Evolutionary conservation across 805 yeast genomes (phyloP), one percentile per base, ranked within the genome.

Genomic region (Jamesozyma lodderae): DNA sequence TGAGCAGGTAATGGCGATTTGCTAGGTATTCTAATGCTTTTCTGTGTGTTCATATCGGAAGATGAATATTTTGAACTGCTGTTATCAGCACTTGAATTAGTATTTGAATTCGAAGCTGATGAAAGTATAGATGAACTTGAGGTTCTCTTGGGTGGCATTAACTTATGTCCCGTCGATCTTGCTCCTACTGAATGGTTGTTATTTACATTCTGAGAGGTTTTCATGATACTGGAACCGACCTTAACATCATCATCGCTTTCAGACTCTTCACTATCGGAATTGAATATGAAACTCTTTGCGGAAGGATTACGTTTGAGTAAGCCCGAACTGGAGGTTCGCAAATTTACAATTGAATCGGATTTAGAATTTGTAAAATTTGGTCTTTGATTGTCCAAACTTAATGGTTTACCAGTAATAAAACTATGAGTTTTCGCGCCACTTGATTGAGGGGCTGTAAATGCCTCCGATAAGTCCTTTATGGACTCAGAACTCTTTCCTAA

Each of bases 221-320:
- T n/a, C n/a, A n/a, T n/a, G n/a, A n/a, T n/a, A n/a, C n/a, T n/a
- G n/a, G n/a, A n/a, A n/a, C n/a, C n/a, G n/a, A n/a, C n/a, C n/a
- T 21, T 26, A 24, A 25, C 27, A 17, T 35, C 39, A 6, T 41
- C 43, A 6, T 41, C 46, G 24, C 49, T 48, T 9, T 41, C 50
- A 14, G 50, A 49, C 16, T 48, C 55, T 10, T 51, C 61, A 28
- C 60, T 54, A 24, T 57, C 61, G 3, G 63, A 58, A 31, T 46
- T 48, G 37, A 57, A 53, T 20, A 56, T 51, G 35, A 57, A 57
- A 35, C 45, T 55, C 21, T 49, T 48, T 3, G 49, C 44, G 0
- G 58, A 47, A 10, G 46, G 35, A 27, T 42, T 46, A 15, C 55
- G 44, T 24, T 41, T 40, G 26, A 34, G 26, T 14, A 37, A 33